phyloP scores from a whole-genome alignment of 805 yeast genomes.

The Phaffomyces antillensis region DNA sequence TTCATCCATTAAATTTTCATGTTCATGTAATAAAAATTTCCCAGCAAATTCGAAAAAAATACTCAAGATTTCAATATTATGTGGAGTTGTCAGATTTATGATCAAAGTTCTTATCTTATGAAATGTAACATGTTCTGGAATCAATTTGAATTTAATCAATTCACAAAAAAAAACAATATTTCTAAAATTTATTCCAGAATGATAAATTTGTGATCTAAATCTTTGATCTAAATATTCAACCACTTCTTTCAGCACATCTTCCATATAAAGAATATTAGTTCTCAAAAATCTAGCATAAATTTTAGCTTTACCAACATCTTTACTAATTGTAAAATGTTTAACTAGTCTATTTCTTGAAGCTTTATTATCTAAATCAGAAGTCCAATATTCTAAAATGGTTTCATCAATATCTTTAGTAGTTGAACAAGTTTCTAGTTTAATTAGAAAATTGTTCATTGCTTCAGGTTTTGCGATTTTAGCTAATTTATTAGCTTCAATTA shows the following conservation, averaged over 20 bases:
- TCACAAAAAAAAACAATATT: conserved; percentile 64
- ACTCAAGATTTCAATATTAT: conserved; percentile 61
- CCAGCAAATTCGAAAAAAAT: conserved; percentile 75
- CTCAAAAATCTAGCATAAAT: conserved; percentile 64
- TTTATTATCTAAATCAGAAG: conserved; percentile 51
- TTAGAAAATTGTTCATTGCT: conserved; percentile 36
- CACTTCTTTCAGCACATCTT: conserved; percentile 45
- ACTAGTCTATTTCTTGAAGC: conserved; percentile 60
- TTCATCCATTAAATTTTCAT: conserved; percentile 49
- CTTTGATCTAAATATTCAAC: conserved; percentile 49
- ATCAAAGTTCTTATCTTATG: conserved; percentile 64
- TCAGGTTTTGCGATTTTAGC: conserved; percentile 25
- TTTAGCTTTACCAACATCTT: conserved; percentile 38
- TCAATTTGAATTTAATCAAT: conserved; percentile 64
- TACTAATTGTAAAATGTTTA: conserved; percentile 44
- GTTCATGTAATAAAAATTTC: conserved; percentile 52
- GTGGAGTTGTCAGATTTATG: conserved; percentile 40
- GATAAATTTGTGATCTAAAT: conserved; percentile 53
- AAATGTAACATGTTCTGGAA: conserved; percentile 65
- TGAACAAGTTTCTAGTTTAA: conserved; percentile 33
- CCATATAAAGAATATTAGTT: conserved; percentile 42
- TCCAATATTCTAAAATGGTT: conserved; percentile 42
- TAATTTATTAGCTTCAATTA: conserved; percentile 24
- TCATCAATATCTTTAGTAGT: conserved; percentile 45
- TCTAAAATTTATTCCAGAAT: conserved; percentile 44